Conservation (phyloP, 257 asterid species). For the Fraxinus cuspidata region DNA sequence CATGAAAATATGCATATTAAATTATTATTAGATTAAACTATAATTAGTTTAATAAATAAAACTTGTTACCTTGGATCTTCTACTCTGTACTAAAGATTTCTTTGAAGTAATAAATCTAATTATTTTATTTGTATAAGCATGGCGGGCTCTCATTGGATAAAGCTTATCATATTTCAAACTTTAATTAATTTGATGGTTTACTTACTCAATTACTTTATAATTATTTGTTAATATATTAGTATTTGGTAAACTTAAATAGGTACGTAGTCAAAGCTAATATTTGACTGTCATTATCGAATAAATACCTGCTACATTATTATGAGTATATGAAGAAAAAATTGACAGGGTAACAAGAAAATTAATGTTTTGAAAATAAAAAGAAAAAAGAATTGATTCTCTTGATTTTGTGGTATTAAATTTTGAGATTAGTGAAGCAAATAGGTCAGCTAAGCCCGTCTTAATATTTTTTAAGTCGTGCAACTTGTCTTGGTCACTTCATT, state of each 20-base stretch:
- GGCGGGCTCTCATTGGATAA: conserved; percentile 5
- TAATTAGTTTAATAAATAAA: conserved; percentile 30
- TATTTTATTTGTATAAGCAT: conserved; percentile 32
- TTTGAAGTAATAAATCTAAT: conserved; percentile 51
- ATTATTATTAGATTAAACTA: conserved; percentile 28
- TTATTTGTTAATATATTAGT: conserved; percentile 17
- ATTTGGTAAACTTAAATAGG: conserved; percentile 43
- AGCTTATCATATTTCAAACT: conserved; percentile 25
- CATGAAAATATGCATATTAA: conserved; percentile 49
- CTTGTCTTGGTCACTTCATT: not conserved
- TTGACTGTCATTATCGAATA: conserved; percentile 70
- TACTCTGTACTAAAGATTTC: conserved; percentile 59
- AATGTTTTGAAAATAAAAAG: conserved; percentile 14
- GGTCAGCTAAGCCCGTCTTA: conserved; percentile 15
- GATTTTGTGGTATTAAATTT: conserved; percentile 2
- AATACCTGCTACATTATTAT: conserved; percentile 54
- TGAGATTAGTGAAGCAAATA: conserved; percentile 31
- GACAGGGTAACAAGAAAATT: not conserved
- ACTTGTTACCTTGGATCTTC: conserved; percentile 53
- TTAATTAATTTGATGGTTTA: conserved; percentile 54
- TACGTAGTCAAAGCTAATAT: conserved; percentile 41
- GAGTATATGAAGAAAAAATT: not conserved
- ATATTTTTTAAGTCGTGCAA: not conserved
- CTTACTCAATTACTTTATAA: conserved; percentile 35
- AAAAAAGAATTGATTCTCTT: conserved; percentile 20